Percentiles rank a stretch among this genome's conserved stretches.
phyloP scores from a whole-genome alignment of 345 rosid genomes.

The Rhodamnia rubescens region DNA sequence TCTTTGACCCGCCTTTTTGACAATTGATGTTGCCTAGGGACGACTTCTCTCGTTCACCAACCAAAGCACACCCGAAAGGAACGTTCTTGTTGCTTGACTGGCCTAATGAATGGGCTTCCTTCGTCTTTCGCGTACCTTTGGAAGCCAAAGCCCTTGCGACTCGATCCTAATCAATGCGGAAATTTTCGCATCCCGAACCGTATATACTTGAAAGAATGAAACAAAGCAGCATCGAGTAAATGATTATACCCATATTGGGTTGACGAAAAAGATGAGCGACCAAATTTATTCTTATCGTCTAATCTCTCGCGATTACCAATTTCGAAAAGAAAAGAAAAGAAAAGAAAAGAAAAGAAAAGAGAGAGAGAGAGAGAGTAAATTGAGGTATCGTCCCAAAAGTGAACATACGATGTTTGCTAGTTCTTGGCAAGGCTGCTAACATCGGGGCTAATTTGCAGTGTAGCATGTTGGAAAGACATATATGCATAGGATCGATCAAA shows the following conservation, averaged over 20 bases:
- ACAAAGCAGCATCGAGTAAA: background rate
- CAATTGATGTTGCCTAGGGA: background rate
- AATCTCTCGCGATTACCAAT: too few species aligned
- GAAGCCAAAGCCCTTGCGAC: background rate
- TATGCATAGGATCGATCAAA: background rate
- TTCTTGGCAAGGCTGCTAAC: background rate
- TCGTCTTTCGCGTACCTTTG: background rate
- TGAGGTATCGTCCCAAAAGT: background rate
- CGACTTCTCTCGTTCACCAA: background rate
- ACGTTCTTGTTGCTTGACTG: background rate
- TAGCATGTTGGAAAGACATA: background rate
- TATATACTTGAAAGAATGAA: background rate
- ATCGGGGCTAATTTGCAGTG: background rate
- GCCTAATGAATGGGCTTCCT: background rate
- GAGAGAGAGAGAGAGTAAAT: too few species aligned
- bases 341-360: background rate
- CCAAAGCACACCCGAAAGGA: background rate
- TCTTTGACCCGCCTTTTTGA: background rate
- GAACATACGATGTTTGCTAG: background rate
- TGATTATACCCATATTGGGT: background rate
- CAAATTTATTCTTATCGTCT: too few species aligned
- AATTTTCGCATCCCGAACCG: accelerated
- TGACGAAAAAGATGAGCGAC: too few species aligned
- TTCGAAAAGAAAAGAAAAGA: background rate
- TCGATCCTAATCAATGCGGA: background rate